Conservation (phyloP, 176 grass and related monocot species). For the Neostapfia colusana region DNA sequence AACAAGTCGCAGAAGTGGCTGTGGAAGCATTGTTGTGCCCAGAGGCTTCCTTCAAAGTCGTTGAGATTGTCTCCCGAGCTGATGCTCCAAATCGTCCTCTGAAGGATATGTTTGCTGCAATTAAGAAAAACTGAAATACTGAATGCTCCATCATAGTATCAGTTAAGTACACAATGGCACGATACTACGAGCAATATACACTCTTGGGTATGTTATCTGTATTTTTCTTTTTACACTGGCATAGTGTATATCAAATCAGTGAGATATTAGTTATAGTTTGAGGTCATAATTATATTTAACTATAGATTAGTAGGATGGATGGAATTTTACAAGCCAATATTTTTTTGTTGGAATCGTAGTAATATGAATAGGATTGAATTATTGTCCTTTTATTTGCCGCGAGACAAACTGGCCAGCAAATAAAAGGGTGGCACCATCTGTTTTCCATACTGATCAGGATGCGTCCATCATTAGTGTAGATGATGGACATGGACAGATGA, state of each 20-base stretch:
- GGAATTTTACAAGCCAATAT: background rate
- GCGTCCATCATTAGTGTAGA: background rate
- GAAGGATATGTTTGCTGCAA: conserved; percentile 48
- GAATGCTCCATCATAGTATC: background rate
- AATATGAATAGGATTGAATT: background rate
- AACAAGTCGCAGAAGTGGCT: conserved; percentile 62
- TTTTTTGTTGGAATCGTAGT: background rate
- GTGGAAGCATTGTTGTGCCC: conserved; percentile 55
- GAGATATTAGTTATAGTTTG: background rate
- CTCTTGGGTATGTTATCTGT: background rate
- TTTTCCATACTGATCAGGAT: background rate
- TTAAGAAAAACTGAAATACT: conserved; percentile 54
- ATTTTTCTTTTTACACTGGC: background rate
- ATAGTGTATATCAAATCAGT: too few relatives aligned
- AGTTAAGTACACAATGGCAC: background rate
- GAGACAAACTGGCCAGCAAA: background rate
- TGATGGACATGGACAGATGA: background rate
- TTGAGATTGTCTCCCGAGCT: conserved; percentile 52
- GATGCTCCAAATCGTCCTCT: conserved; percentile 50
- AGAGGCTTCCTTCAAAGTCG: conserved; percentile 64
- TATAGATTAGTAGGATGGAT: background rate
- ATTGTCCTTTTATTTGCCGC: background rate
- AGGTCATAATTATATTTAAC: background rate
- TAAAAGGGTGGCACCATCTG: background rate
- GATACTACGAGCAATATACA: background rate